These are phyloP conservation scores for Euphorbia peplus DNA, from an alignment of 345 rosid genomes.

Conservation along the genomic window DNA sequence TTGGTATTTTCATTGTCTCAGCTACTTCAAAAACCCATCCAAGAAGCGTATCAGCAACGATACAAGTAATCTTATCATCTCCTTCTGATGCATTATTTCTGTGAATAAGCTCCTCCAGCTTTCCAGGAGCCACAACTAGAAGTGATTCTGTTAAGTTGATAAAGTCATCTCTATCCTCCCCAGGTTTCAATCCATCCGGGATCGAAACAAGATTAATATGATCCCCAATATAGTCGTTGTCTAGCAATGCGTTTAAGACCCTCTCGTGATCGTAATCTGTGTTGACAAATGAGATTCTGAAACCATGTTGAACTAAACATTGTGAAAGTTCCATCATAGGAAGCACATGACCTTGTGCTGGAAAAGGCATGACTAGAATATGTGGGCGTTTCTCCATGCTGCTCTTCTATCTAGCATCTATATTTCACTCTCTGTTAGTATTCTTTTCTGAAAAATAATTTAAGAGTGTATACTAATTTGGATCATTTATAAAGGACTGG, in stretches of 20 bases:
- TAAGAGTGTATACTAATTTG: too few species aligned
- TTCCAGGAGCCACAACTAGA: constrained; percentile 31
- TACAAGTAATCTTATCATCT: constrained; percentile 34
- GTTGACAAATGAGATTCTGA: constrained; percentile 36
- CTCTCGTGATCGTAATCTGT: constrained; percentile 34
- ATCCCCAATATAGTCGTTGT: constrained; percentile 5
- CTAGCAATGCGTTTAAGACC: constrained; percentile 24
- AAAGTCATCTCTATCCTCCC: constrained; percentile 31
- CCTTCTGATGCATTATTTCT: constrained; percentile 14
- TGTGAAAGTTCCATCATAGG: constrained; percentile 39
- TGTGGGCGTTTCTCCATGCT: constrained; percentile 23
- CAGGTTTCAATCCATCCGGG: constrained; percentile 43
- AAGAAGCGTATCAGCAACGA: constrained; percentile 39
- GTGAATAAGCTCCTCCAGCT: constrained; percentile 38
- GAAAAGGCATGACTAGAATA: constrained; percentile 39
- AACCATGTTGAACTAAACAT: constrained; percentile 20
- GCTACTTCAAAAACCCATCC: constrained; percentile 41
- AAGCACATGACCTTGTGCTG: constrained; percentile 55
- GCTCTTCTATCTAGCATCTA: too few species aligned
- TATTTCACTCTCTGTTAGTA: too few species aligned
- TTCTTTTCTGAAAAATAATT: too few species aligned
- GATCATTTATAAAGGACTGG: too few species aligned
- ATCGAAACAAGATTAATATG: constrained; percentile 36
- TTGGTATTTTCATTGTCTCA: constrained; percentile 37
- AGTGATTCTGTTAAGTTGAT: constrained; percentile 30